These are phyloP conservation scores for Hypoxylon rubiginosum DNA, from an alignment of 2,329 filamentous ascomycete genomes.

Conservation along the genomic window DNA sequence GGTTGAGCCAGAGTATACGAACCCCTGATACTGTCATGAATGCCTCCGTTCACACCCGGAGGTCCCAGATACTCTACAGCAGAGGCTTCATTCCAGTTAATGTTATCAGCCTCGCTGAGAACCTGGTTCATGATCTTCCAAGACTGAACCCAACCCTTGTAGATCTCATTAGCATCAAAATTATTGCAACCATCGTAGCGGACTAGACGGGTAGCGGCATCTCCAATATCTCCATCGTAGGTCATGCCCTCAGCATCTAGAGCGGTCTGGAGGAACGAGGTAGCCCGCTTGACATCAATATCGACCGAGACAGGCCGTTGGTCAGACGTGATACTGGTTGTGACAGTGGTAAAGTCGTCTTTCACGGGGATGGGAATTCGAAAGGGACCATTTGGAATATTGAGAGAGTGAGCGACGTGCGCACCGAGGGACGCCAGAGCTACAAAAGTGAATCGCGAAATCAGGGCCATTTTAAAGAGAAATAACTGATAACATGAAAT, in stretches of 20 bases:
- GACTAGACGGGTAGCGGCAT: conserved; percentile 4
- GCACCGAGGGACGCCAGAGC: not conserved
- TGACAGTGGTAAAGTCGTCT: conserved; percentile 4
- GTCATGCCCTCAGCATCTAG: conserved; percentile 7
- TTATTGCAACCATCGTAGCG: conserved; percentile 8
- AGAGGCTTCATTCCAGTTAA: conserved; percentile 12
- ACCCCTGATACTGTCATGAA: too few relatives aligned
- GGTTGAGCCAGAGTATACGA: too few relatives aligned
- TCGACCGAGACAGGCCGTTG: conserved; percentile 6
- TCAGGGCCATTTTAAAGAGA: not conserved
- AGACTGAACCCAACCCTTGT: conserved; percentile 12
- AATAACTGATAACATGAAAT: not conserved
- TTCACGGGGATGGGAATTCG: not conserved
- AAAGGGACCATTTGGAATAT: not conserved
- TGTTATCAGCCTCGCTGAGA: conserved; percentile 3
- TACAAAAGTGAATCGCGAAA: not conserved
- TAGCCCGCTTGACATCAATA: conserved; percentile 1
- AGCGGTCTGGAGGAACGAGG: conserved; percentile 4
- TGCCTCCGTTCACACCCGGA: too few relatives aligned
- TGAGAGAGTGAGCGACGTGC: not conserved
- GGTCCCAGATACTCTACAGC: too few relatives aligned
- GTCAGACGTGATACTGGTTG: conserved; percentile 3
- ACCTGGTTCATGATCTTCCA: conserved; percentile 19
- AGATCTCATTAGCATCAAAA: conserved; percentile 1
- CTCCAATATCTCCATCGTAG: conserved; percentile 3